Base-by-base conservation (phyloP, 2,329 filamentous ascomycete species). In the Coleophoma eucalyptorum region DNA sequence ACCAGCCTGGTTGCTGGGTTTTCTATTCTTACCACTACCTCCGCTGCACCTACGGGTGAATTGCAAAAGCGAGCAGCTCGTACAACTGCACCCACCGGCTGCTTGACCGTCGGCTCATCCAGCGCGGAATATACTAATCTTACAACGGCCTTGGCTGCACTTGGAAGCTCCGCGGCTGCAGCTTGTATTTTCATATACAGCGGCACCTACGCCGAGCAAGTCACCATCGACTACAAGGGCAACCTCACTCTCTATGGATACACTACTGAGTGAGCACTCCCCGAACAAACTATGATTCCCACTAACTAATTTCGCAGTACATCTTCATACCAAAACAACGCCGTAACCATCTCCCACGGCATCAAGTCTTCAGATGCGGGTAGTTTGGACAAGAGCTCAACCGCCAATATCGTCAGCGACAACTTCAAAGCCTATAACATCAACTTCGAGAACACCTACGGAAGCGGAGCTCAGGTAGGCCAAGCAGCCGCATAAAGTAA, bases 341-440 rank as follows among this genome's bases (percentile, higher is more conserved):
- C 37, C 6, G 54, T 54, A 15, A 54, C 33, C 18, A 51, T 56
- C 21, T 32, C 46, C 13, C 49, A 43, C 12, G 48, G 43, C 18
- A 33, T 50, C 15, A 51, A 16, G 12, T 56, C 51, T 12, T n/a
- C 54, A 10, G 37, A 32, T 11, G 54, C 54, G 5, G 51, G 54
- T 12, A 42, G n/a, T 13, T 46, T 56, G 40, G 69, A 72, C n/a
- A 63, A 66, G 34, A 67, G 67, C 33, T 80, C 78, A 60, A 58
- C 65, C 5, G 64, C 62, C 38, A 80, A 82, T 61, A 67, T 71
- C 20, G 77, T 79, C 20, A 79, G 71, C 54, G 58, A 37, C 12
- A 50, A 50, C 20, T 67, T 79, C 51, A 77, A 74, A 55, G 69
- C 80, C 26, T 81, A 81, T 69, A 81, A 80, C 59, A 71, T 82